Percentiles rank a stretch among this genome's conserved stretches.
These are phyloP conservation scores for Hypoxylon sp. DNA, from an alignment of 2,329 filamentous ascomycete species.

Conservation along the genomic window DNA sequence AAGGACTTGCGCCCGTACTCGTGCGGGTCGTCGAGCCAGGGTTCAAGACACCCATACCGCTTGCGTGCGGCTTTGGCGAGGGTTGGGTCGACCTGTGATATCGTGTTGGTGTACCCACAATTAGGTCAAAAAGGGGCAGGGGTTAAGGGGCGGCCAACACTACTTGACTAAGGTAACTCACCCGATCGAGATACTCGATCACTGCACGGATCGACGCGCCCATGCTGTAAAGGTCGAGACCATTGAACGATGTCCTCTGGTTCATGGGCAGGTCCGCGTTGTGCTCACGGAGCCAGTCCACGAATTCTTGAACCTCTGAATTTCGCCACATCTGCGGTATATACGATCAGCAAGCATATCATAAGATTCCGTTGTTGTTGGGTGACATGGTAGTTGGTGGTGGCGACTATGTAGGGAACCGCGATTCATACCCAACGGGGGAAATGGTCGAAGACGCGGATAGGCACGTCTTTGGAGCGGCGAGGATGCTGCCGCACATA, in stretches of 20 bases:
- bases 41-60: constrained; percentile 63
- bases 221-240: constrained; percentile 61
- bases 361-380: no score
- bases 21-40: constrained; percentile 65
- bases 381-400: background rate
- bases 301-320: constrained; percentile 64
- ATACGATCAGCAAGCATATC: constrained; percentile 1
- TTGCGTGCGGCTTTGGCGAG: constrained; percentile 61
- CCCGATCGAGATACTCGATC: constrained; percentile 62
- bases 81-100: constrained; percentile 56
- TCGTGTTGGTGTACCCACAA: background rate
- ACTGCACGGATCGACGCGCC: constrained; percentile 39
- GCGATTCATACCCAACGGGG: constrained; percentile 59
- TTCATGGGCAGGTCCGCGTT: constrained; percentile 53
- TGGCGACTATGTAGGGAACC: background rate
- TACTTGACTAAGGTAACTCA: constrained; percentile 5
- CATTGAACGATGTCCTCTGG: constrained; percentile 60
- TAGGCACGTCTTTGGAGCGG: constrained; percentile 49
- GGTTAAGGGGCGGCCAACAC: background rate
- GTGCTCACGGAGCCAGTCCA: constrained; percentile 65
- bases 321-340: constrained; percentile 68
- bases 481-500: constrained; percentile 63
- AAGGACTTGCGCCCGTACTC: constrained; percentile 63
- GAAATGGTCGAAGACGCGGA: constrained; percentile 64
- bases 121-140: background rate